Conservation (phyloP, 2,329 filamentous ascomycete genomes). For the Colletotrichum magnum region DNA sequence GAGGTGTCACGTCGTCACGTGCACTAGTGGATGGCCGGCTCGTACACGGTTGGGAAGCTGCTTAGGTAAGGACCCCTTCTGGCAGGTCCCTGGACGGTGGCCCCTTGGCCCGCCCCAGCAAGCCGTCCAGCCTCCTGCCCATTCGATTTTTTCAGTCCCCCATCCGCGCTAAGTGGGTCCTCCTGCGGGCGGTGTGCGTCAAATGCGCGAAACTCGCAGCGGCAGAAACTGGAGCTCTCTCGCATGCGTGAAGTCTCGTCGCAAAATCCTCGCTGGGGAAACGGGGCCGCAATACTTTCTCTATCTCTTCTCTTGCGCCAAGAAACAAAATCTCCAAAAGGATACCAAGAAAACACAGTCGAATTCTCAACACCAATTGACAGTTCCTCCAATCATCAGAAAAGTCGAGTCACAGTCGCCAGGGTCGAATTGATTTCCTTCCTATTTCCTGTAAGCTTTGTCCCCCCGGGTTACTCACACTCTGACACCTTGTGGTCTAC, state of each 20-base stretch:
- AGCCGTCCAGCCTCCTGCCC: conserved; percentile 14
- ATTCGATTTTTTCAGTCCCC: conserved; percentile 37
- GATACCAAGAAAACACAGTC: neutral
- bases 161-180: conserved; percentile 28
- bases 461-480: conserved; percentile 36
- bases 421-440: conserved; percentile 15
- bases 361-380: conserved; percentile 1
- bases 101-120: neutral
- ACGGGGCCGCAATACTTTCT: conserved; percentile 3
- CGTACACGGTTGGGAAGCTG: too few relatives aligned
- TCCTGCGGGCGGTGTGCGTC: conserved; percentile 39
- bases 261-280: conserved; percentile 39
- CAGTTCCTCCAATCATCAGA: neutral
- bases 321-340: conserved; percentile 16
- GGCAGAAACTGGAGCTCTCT: conserved; percentile 41
- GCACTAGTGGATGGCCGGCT: neutral
- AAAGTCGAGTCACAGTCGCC: neutral
- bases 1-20: conserved; percentile 28
- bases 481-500: conserved; percentile 23
- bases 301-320: conserved; percentile 26
- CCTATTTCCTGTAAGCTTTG: conserved; percentile 14
- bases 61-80: conserved; percentile 1
- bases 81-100: neutral
- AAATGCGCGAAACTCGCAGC: conserved; percentile 29
- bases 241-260: conserved; percentile 40